Evolutionary conservation across 2,329 filamentous ascomycete genomes (phyloP), one percentile per base, ranked within the genome.

Genomic region (Penicillium crustosum): DNA sequence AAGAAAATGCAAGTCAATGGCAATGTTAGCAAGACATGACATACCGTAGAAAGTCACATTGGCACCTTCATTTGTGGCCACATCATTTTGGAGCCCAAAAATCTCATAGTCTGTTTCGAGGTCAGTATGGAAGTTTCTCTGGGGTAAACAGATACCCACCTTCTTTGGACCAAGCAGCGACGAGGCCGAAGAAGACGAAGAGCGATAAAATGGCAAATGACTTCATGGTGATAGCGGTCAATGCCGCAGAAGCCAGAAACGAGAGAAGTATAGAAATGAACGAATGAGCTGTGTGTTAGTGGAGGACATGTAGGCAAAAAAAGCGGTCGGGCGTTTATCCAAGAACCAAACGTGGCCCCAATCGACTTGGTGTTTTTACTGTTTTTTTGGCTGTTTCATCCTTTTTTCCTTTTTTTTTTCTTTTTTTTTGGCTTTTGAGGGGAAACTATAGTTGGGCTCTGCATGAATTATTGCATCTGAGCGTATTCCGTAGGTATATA

Each of bases 1-100:
- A 33, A 19, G 23, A 13, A n/a, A 35, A n/a, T 17, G 8, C 33
- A 53, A 15, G 23, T 4, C 23, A 7, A 17, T 48, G 13, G 27
- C 10, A 23, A 8, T 41, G 25, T 13, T 12, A 21, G 29, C 13
- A 23, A 19, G 15, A 39, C 6, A 15, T 23, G 3, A 47, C 61
- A n/a, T 73, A 81, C 79, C 81, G 84, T 99, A 99, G 78, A 99
- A 99, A 67, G 90, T 94, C 59, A 91, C 83, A 61, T 90, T 88
- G 51, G 81, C 70, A 57, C 94, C 92, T 75, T 97, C 90, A 64
- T 86, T 81, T 44, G 85, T 78, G 60, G 84, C 79, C 55, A 99
- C 85, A 74, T 97, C 94, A 78, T 97, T 92, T 71, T 89, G 89
- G 61, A 99, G 83, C 68, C 92, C 90, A 81, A 99, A 99, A 79